Conservation (phyloP, 768 basidiomycete species). For the Psilocybe sp. region DNA sequence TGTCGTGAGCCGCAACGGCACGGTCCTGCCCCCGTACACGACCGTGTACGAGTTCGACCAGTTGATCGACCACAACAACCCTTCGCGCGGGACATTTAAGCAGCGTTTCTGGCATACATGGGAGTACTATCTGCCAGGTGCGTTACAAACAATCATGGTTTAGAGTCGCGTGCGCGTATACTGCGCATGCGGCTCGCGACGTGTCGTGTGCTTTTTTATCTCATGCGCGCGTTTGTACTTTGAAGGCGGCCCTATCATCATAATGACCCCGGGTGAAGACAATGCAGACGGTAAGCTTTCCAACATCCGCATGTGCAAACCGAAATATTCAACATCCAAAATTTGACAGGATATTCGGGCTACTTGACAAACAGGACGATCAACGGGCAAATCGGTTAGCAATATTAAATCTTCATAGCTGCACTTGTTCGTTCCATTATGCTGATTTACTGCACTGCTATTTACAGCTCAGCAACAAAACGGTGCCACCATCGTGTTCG, state of each 20-base stretch:
- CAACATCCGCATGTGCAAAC: not conserved
- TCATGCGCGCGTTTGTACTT: no score
- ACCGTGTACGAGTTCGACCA: conserved; percentile 56
- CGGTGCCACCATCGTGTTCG: conserved; percentile 60
- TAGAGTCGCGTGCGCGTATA: not conserved
- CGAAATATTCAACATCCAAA: conserved; percentile 1
- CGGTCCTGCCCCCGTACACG: conserved; percentile 40
- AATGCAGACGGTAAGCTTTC: conserved; percentile 45
- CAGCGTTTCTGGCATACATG: conserved; percentile 73
- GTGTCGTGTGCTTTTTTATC: no score
- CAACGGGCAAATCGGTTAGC: conserved; percentile 51
- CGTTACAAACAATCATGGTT: conserved; percentile 5
- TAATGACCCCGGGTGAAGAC: conserved; percentile 65
- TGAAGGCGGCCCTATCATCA: conserved; percentile 57
- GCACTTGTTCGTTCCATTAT: not conserved
- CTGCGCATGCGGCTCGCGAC: not conserved
- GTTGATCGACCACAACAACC: conserved; percentile 51
- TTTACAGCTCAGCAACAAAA: conserved; percentile 57
- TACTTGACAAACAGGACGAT: conserved; percentile 67
- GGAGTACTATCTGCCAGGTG: conserved; percentile 60
- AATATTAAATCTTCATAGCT: no score
- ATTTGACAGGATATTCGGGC: conserved; percentile 35
- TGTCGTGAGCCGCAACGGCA: conserved; percentile 42
- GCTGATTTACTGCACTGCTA: not conserved
- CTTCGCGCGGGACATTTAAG: conserved; percentile 69